Base-by-base conservation (phyloP, 768 basidiomycete genomes). In the Tulasnella sp. region DNA sequence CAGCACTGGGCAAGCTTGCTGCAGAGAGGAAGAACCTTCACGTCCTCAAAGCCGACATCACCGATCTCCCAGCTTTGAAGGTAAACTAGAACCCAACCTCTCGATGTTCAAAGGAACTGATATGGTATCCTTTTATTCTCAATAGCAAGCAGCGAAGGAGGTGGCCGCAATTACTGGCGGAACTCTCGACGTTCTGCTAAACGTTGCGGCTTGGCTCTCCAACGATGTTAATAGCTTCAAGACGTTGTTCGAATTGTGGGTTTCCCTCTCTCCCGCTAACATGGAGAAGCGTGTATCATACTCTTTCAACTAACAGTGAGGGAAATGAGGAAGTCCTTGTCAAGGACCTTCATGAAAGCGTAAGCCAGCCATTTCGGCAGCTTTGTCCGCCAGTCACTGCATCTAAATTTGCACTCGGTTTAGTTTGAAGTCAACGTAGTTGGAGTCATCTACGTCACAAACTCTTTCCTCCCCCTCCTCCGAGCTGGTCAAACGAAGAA, bases 1-100 rank as follows among this genome's bases (percentile, higher is more conserved):
- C 67, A 1, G 79, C 76, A 54, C 78, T 83, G 17, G 12, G 39
- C 3, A 71, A 45, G 39, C 71, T 80, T 17, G 39, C 74, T 72
- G 75, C 69, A 19, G 75, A 75, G 34, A 37, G 74, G 39, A 73
- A 72, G 3, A 84, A 85, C 72, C 68, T 87, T 11, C 81, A 83
- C 64, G 68, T 85, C 19, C 11, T 86, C 38, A 77, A 84, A 72
- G 83, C 82, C 5, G 85, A 87, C 77, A 81, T 86, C 70, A 82
- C 80, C 17, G 79, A 84, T 72, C 72, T 39, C 39, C 49, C 64
- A 9, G 78, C 81, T 3, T 75, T 85, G 67, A 80, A 82, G 79
- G 85, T 83, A 64, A 76, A 81, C 25, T 3, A 0, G 9, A 31
- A 5, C 8, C 25, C 5, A 19, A 2, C 3, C 5, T 19, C 2